Base-by-base conservation (phyloP, 2,329 filamentous ascomycete species). In the Epichloe aotearoae region DNA sequence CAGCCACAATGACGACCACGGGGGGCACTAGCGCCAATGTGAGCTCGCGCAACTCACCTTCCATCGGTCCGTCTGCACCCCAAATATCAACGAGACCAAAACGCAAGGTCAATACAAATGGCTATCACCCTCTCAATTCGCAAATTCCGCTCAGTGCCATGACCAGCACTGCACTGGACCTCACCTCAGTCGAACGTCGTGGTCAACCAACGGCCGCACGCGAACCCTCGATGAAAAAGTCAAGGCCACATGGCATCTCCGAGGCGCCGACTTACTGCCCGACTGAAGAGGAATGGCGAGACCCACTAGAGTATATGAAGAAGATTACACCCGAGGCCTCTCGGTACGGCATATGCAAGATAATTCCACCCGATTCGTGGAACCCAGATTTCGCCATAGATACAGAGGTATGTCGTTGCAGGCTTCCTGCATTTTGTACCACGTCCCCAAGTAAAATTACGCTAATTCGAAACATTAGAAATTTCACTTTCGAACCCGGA, bases 311-410 rank as follows among this genome's bases (percentile, higher is more conserved):
- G 59, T 98, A 96, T 63, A 90, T 98, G 60, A 83, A 83, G 64
- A 96, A 91, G 68, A 96, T 98, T 58, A 76, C 83, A 1, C 83
- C 88, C 1, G 89, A 96, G 64, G 93, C 88, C 23, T 80, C 77
- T 57, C 82, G 90, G 60, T 97, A 86, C 68, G 93, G 93, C 47
- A 86, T 98, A 50, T 90, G 89, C 76, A 95, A 96, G 69, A 88
- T 98, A 55, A 86, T 98, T 51, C 93, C 93, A 5, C 93, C 93
- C 1, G 88, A 93, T 55, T 82, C 77, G 36, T 98, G 93, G 93
- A 91, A 94, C 61, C 93, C 93, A 7, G 77, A 88, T 15, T 97
- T 98, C 66, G 90, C 90, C 42, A 94, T 98, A 62, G 89, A 98
- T 64, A 97, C 91, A 20, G 89, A 96, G 82, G 91, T 96, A 58